Evolutionary conservation across 2,329 filamentous ascomycete species (phyloP).

Genomic region (Cladosporium sp.): DNA sequence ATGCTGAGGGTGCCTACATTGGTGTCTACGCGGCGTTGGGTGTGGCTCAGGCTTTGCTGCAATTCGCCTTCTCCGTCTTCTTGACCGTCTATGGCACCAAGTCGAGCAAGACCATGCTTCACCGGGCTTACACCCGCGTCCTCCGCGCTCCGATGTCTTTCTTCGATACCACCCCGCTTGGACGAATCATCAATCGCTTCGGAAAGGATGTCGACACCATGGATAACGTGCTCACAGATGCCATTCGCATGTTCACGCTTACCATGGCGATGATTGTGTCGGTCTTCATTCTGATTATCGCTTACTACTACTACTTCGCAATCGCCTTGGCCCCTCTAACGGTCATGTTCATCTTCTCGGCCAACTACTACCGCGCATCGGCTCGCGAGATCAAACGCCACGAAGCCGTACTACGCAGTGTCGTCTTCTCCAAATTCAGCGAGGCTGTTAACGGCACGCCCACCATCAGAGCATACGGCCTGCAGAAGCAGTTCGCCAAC

Average conservation of each 20-base stretch:
- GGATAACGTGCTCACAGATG: constrained; percentile 86
- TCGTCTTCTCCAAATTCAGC: constrained; percentile 83
- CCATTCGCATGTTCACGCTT: constrained; percentile 86
- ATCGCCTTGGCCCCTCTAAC: constrained; percentile 64
- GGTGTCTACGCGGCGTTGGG: constrained; percentile 66
- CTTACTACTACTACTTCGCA: constrained; percentile 88
- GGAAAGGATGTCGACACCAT: constrained; percentile 93
- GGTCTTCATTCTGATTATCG: constrained; percentile 84
- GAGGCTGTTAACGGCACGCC: constrained; percentile 80
- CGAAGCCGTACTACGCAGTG: constrained; percentile 80
- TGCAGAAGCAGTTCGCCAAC: constrained; percentile 66
- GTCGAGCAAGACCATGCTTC: constrained; percentile 75
- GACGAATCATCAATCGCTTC: constrained; percentile 93
- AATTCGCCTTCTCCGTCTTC: constrained; percentile 73
- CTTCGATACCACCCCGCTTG: constrained; percentile 93
- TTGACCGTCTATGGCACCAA: constrained; percentile 75
- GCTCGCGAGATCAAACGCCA: constrained; percentile 92
- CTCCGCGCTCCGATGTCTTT: constrained; percentile 72
- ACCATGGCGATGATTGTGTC: constrained; percentile 75
- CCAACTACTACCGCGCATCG: constrained; percentile 82
- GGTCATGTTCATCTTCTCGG: constrained; percentile 71
- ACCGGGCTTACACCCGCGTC: constrained; percentile 70
- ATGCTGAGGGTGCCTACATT: constrained; percentile 57
- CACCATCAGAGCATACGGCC: constrained; percentile 82
- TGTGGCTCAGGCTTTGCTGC: constrained; percentile 61